Evolutionary conservation across 345 rosid species (phyloP).

Genomic region (Microcos paniculata): DNA sequence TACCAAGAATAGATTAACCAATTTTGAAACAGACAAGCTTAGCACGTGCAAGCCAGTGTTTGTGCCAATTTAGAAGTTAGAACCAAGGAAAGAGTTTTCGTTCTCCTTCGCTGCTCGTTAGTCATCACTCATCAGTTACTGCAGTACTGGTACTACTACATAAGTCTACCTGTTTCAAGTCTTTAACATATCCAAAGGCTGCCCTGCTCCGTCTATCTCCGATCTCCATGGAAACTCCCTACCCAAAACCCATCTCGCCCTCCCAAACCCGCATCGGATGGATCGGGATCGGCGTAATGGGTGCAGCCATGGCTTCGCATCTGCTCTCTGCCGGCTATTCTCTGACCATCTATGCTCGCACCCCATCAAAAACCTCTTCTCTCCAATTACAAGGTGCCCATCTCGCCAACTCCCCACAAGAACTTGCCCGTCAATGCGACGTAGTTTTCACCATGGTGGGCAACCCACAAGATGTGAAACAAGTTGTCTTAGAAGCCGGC

Average conservation of each 20-base stretch:
- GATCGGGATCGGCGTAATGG: conserved; percentile 89
- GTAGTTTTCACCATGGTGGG: conserved; percentile 84
- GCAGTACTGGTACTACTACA: too few species aligned
- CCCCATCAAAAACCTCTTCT: conserved; percentile 49
- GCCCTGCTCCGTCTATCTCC: background rate
- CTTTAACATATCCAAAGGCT: background rate
- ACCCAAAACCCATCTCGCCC: conserved; percentile 48
- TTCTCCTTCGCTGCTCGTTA: too few species aligned
- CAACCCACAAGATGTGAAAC: conserved; percentile 67
- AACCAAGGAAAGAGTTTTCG: too few species aligned
- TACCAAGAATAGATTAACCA: too few species aligned
- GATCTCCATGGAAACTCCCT: conserved; percentile 55
- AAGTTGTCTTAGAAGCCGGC: conserved; percentile 46
- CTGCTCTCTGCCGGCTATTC: conserved; percentile 67
- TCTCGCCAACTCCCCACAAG: conserved; percentile 39
- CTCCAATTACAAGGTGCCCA: conserved; percentile 65
- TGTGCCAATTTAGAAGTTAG: too few species aligned
- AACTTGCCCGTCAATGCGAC: conserved; percentile 50
- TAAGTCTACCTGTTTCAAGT: background rate
- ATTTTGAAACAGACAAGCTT: too few species aligned
- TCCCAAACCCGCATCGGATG: conserved; percentile 67
- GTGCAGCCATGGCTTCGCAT: conserved; percentile 82
- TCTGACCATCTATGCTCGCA: conserved; percentile 66
- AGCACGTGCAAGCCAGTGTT: too few species aligned
- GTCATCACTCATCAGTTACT: too few species aligned